Base-by-base conservation (phyloP, 1,284 basidiomycete species). In the Tylopilus orsonianus region DNA sequence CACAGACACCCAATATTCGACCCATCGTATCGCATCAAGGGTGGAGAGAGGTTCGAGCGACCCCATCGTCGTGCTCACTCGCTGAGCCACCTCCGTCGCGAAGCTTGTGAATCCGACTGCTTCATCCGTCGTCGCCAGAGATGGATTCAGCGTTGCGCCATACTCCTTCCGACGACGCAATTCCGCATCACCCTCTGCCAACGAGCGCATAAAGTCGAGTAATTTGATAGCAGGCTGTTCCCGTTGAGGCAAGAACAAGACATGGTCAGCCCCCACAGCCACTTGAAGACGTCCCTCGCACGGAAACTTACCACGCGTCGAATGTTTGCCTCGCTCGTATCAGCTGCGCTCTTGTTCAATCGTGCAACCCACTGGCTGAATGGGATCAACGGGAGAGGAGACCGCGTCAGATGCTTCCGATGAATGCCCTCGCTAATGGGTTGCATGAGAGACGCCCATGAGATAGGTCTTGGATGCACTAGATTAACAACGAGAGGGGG, bases 391-490 rank as follows among this genome's bases (percentile, higher is more conserved):
- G 26, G 26, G 10, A 10, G 26, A 26, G 6, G 10, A 13, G 49
- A 36, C 8, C 37, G 8, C 13, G 50, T 55, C 47, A 58, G 22
- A 10, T 32, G 40, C 8, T 43, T 45, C 19, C 48, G 44, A 36
- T 50, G 29, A 13, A 59, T 23, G 2, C 51, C 49, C 7, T 54
- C 52, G 8, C 50, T 40, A 18, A 67, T 51, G 9, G 49, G 33
- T n/a, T 47, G 39, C 33, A 69, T 60, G 16, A 67, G 18, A 2
- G 46, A 44, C 5, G 27, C 50, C 60, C 62, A 67, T 41, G 47
- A 18, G 7, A 56, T 40, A 2, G 60, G 30, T 5, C 54, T 54
- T 1, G 65, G 64, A 44, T 68, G 64, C 14, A 68, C 59, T 29
- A 69, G 12, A 38, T 68, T 68, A 9, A 64, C 41, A 0, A 52